These are phyloP conservation scores for Hymenoscyphus scutula DNA, from an alignment of 2,329 filamentous ascomycete species.

Conservation along the genomic window DNA sequence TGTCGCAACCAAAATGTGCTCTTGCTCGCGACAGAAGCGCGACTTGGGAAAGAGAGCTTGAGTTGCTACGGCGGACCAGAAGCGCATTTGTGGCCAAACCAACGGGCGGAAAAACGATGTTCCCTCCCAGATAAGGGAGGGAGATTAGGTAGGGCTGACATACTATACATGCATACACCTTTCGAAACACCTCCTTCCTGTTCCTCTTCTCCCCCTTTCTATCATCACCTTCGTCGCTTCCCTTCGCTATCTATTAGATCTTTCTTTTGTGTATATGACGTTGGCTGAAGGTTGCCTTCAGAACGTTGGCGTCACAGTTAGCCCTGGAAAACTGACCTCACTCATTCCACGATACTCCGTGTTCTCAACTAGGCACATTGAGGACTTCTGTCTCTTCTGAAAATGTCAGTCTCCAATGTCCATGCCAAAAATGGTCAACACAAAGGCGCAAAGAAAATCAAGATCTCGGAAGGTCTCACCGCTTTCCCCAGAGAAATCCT, in stretches of 20 bases:
- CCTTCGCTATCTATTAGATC: neutral
- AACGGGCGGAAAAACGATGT: neutral
- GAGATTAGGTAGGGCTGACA: neutral
- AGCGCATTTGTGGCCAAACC: neutral
- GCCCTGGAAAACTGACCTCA: neutral
- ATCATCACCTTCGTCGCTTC: neutral
- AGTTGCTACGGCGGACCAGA: neutral
- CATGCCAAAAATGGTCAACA: constrained; percentile 22
- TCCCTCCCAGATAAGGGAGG: neutral
- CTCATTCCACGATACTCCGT: neutral
- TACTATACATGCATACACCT: no score
- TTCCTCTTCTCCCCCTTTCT: neutral
- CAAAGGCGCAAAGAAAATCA: constrained; percentile 31
- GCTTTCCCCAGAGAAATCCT: constrained; percentile 43
- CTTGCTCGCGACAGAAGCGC: constrained; percentile 4
- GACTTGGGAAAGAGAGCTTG: constrained; percentile 4
- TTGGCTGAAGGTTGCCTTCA: neutral
- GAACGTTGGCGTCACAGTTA: neutral
- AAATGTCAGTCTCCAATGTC: constrained; percentile 14
- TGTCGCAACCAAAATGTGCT: constrained; percentile 1
- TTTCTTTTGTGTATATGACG: neutral
- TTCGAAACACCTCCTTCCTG: neutral
- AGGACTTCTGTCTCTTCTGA: neutral
- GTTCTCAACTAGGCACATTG: neutral
- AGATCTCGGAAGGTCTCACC: constrained; percentile 29